Base-by-base conservation (phyloP, 176 grass and related monocot species). In the Musa acuminata region DNA sequence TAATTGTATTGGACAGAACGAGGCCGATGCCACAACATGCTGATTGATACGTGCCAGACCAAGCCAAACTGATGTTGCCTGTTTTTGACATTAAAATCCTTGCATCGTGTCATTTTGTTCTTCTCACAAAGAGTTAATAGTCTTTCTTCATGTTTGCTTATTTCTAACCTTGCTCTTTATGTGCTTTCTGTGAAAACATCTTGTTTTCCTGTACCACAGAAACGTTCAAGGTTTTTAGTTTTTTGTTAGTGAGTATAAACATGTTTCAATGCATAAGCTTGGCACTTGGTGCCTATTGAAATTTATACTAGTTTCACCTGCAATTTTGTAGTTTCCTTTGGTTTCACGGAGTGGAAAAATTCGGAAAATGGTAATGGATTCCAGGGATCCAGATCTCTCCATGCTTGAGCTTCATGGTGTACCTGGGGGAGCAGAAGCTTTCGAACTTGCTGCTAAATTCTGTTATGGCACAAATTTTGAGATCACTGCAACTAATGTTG, bases 391-490 rank as follows among this genome's bases (percentile, higher is more conserved):
- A 51, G 71, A 83, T 3, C 78, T 81, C 21, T 84, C 73, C 13
- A 81, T 52, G 64, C 72, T 87, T 65, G 81, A 87, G 72, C 81
- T 87, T 24, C 64, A 62, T 62, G 76, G 80, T 13, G 78, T 87
- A 27, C 81, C 81, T 7, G 85, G 85, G 1, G 81, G 85, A 66
- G 71, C 68, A 0, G 14, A 55, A 54, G 65, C 85, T 63, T 87
- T 87, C 7, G 85, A 87, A 80, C 85, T 87, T 16, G 85, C 85
- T 1, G 81, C 78, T 13, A 87, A 87, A 67, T 87, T 87, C 26
- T 87, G 85, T 69, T 87, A 87, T 13, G 77, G 81, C 49, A 80
- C 81, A 13, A 87, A 84, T 62, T 87, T 87, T 43, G 81, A 87
- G 51, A 83, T 87, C 23, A 87, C 77, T 8, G 21, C 81, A 2